A percentile compares a stretch with the other conserved stretches of the same genome.
Evolutionary conservation across 2,329 filamentous ascomycete genomes (phyloP).

Genomic region (Fusarium brevicatenulatum): DNA sequence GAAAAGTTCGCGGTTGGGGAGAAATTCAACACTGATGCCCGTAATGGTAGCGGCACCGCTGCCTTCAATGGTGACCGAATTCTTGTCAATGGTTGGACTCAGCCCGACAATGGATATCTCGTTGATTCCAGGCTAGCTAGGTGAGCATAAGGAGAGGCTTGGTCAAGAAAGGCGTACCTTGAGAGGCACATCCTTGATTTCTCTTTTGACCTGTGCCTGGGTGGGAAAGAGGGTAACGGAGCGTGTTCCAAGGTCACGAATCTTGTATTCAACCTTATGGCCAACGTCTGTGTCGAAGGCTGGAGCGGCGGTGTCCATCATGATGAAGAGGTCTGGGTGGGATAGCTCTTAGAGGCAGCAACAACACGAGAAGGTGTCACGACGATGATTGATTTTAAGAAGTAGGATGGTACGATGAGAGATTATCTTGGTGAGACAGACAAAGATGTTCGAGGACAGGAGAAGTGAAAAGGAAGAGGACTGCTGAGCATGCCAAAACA

Average conservation of each 20-base stretch:
- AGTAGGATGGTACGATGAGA: neutral
- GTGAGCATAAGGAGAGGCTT: neutral
- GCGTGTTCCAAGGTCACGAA: constrained; percentile 67
- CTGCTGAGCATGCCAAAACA: constrained; percentile 21
- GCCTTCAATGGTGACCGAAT: constrained; percentile 70
- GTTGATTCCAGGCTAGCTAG: constrained; percentile 61
- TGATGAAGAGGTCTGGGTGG: neutral
- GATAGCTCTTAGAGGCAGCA: neutral
- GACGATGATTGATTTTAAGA: neutral
- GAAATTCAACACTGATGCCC: constrained; percentile 69
- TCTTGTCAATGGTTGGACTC: constrained; percentile 64
- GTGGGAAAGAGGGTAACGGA: constrained; percentile 72
- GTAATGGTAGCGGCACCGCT: constrained; percentile 65
- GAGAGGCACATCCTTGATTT: constrained; percentile 62
- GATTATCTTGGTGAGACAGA: neutral
- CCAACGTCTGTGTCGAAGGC: constrained; percentile 50
- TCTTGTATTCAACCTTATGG: constrained; percentile 61
- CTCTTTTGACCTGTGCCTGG: constrained; percentile 68
- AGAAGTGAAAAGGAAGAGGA: neutral
- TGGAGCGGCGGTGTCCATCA: neutral
- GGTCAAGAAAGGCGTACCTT: constrained; percentile 32
- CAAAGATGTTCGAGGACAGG: neutral
- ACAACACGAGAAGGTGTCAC: neutral
- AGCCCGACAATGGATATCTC: constrained; percentile 67
- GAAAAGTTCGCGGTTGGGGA: constrained; percentile 65